Evolutionary conservation across 202 grass and related monocot genomes (phyloP), one percentile per base, ranked within the genome.

Genomic region (Eragrostis tef): DNA sequence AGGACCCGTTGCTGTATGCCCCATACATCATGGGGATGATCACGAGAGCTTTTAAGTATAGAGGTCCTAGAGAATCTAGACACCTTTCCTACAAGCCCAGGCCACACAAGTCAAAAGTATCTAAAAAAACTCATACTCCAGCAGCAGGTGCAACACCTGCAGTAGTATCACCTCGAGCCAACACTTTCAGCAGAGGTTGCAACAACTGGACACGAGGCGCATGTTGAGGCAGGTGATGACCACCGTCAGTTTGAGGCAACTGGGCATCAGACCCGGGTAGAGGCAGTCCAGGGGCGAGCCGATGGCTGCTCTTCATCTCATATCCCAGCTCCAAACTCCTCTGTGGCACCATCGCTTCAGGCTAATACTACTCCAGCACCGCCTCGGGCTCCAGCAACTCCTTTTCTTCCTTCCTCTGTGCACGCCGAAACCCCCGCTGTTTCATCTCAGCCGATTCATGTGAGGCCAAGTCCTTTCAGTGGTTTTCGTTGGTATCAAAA

Each of bases 1-100:
- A 48, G 22, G 64, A 69, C 50, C 15, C 0, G 22, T 59, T 83
- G 48, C 21, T 67, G 1, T 83, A 83, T 68, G 81, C 81, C 11
- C 71, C 81, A 47, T 83, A 83, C 41, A 76, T 83, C 49, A 83
- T 76, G 81, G 62, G 24, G 5, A 83, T 83, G 81, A 68, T 83
- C n/a, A 56, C 11, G 61, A 6, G 2, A 14, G 61, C 71, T 36
- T 58, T 76, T 67, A 17, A 76, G 45, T 83, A 67, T 22, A 5
- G 75, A 2, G 71, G 71, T 16, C 62, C 31, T 36, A 76, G 22
- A 68, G 39, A 75, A 46, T 58, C 62, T n/a, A 75, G 0, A 16
- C 81, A 83, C 62, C 0, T 34, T 5, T 5, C 39, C 22, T 83
- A 83, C 71, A 83, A 47, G 24, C 81, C 81, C 11, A 83, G 22